phyloP scores from a whole-genome alignment of 2,329 filamentous ascomycete genomes.

The Fusarium stilboides region DNA sequence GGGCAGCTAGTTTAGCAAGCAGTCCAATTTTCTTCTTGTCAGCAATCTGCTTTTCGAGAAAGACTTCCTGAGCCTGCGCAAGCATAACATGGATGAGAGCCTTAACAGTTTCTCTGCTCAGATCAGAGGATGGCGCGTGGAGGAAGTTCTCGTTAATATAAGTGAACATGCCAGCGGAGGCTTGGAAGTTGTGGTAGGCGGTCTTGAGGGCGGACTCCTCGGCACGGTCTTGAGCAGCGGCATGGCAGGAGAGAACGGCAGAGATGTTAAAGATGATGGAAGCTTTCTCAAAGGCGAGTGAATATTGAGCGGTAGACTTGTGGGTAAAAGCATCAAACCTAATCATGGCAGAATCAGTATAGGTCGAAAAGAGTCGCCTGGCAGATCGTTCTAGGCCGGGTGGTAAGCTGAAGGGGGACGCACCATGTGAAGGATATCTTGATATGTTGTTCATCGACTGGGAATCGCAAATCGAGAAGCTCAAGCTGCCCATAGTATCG shows the following conservation, averaged over 20 bases:
- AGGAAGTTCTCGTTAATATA: conserved; percentile 99
- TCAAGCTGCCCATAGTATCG: conserved; percentile 98
- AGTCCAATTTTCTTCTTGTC: conserved; percentile 95
- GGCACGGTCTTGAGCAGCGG: conserved; percentile 90
- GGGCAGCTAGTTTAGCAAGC: conserved; percentile 92
- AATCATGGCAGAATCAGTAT: conserved; percentile 25
- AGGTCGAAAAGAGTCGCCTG: neutral
- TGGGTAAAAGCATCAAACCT: conserved; percentile 99
- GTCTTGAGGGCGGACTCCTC: conserved; percentile 96
- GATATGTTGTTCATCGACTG: conserved; percentile 98
- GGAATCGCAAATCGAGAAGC: conserved; percentile 92
- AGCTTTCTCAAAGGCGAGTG: conserved; percentile 96
- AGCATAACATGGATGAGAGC: conserved; percentile 93
- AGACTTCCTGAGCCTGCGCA: conserved; percentile 96
- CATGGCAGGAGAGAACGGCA: conserved; percentile 95
- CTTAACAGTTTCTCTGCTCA: conserved; percentile 96
- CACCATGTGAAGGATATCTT: conserved; percentile 99
- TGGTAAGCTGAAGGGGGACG: conserved; percentile 12
- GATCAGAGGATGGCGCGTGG: conserved; percentile 94
- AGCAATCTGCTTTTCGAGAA: conserved; percentile 93
- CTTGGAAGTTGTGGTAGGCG: conserved; percentile 98
- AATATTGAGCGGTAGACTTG: conserved; percentile 97
- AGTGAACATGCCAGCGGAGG: conserved; percentile 98
- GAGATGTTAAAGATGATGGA: conserved; percentile 99
- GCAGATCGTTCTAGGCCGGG: neutral